Evolutionary conservation across 805 yeast genomes (phyloP), one percentile per base, ranked within the genome.

Genomic region (Nakazawaea peltata): DNA sequence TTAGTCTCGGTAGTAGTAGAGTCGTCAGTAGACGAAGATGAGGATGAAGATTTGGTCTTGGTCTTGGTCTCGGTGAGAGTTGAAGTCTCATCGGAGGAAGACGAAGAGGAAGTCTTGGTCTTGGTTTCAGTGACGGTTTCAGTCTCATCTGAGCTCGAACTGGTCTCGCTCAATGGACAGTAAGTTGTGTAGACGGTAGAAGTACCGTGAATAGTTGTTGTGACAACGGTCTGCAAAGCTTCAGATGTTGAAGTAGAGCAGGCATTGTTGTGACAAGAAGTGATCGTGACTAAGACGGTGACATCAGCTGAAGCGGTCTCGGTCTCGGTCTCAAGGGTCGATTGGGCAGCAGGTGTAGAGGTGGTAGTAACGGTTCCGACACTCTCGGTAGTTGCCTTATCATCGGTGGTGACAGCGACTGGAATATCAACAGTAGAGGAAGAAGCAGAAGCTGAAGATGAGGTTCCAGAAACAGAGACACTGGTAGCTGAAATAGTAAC

Each of bases 111-210:
- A 22, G 24, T 11, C 11, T 8, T 22, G 8, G 8, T 11, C 11
- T 22, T 22, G 11, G 36, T 28, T 16, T 30, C 22, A 4, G 36
- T 25, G 16, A 27, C 25, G 6, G 26, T 24, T 13, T 39, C 32
- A 6, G 41, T 19, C 14, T 36, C 26, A 11, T 38, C 26, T 27
- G 32, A 26, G 8, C n/a, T n/a, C n/a, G n/a, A n/a, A n/a, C n/a
- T n/a, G n/a, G 39, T 28, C 17, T 30, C 32, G 13, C 44, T 36
- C 13, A 32, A 29, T 31, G 53, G 53, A 31, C 51, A 44, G 36
- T 41, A 44, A 3, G 56, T 47, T 9, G 48, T 43, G 35, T 36
- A 42, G 14, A 34, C 30, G 29, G 49, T 46, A 5, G 33, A 44
- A 5, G 42, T 36, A 18, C 47, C 44, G 23, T 36, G 33, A 13